Evolutionary conservation across 805 yeast genomes (phyloP).

Genomic region (Ogataea naganishii): DNA sequence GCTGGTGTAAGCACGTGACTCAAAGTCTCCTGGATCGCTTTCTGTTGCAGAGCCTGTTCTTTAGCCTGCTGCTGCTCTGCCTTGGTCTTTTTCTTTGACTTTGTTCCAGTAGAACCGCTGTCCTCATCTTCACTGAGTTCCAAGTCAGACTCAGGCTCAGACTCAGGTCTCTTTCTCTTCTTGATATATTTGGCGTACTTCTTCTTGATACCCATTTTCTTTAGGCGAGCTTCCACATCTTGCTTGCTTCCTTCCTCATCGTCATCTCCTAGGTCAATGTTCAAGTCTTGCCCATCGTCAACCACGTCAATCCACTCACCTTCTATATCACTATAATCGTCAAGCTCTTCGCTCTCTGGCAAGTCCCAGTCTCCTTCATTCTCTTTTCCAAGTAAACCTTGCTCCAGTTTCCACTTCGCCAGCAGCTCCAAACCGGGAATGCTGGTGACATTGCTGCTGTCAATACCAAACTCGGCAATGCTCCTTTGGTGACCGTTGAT

Average conservation of each 20-base stretch:
- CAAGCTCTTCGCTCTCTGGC: constrained; percentile 47
- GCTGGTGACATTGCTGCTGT: constrained; percentile 50
- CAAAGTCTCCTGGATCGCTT: constrained; percentile 46
- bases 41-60: constrained; percentile 40
- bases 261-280: constrained; percentile 42
- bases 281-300: constrained; percentile 61
- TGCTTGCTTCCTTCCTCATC: constrained; percentile 32
- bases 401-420: constrained; percentile 73
- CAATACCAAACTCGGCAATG: constrained; percentile 66
- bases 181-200: constrained; percentile 23
- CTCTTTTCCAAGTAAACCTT: constrained; percentile 43
- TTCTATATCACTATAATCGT: constrained; percentile 51
- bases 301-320: constrained; percentile 92
- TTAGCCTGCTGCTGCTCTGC: constrained; percentile 18
- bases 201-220: constrained; percentile 24
- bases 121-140: constrained; percentile 39
- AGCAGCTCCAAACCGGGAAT: constrained; percentile 89
- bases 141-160: constrained; percentile 36
- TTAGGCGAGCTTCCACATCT: constrained; percentile 21
- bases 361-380: constrained; percentile 57
- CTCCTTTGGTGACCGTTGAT: constrained; percentile 51
- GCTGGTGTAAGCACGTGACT: constrained; percentile 81
- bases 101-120: constrained; percentile 17
- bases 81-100: constrained; percentile 26
- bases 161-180: constrained; percentile 22